Conservation (phyloP, 2,329 filamentous ascomycete genomes). For the Tolypocladium amazonense region DNA sequence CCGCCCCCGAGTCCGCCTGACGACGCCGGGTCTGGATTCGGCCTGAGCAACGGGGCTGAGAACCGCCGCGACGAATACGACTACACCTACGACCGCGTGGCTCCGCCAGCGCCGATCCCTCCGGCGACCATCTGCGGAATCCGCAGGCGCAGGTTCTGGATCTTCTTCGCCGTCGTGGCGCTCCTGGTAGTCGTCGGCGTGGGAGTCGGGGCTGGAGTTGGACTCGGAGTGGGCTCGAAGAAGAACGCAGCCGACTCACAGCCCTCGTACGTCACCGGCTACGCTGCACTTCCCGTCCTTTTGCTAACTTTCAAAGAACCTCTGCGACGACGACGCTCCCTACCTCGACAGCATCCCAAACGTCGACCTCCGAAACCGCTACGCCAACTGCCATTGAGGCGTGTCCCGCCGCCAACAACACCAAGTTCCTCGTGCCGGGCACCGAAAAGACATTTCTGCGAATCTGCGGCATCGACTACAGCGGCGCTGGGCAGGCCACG, state of each 20-base stretch:
- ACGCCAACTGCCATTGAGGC: slow-evolving; percentile 14
- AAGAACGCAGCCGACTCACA: neutral
- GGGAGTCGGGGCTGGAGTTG: slow-evolving; percentile 28
- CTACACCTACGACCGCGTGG: slow-evolving; percentile 13
- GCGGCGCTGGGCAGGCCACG: slow-evolving; percentile 19
- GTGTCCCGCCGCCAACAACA: slow-evolving; percentile 33
- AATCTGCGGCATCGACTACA: slow-evolving; percentile 35
- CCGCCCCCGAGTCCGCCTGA: slow-evolving; percentile 22
- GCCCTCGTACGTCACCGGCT: slow-evolving; percentile 3
- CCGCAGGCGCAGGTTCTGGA: slow-evolving; percentile 23
- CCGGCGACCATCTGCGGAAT: slow-evolving; percentile 12
- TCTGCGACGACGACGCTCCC: neutral
- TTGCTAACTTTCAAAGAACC: neutral
- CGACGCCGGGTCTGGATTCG: slow-evolving; percentile 4
- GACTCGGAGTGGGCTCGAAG: slow-evolving; percentile 23
- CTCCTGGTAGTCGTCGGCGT: slow-evolving; percentile 21
- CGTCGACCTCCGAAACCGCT: slow-evolving; percentile 6
- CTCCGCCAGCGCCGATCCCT: slow-evolving; percentile 12
- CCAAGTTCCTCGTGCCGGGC: slow-evolving; percentile 28
- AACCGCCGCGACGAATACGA: slow-evolving; percentile 12
- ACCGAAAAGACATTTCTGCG: slow-evolving; percentile 30
- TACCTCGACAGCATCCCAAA: slow-evolving; percentile 1
- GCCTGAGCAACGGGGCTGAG: neutral
- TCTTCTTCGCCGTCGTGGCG: slow-evolving; percentile 17
- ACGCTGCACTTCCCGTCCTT: neutral